phyloP scores from a whole-genome alignment of 148 eudicot species.

The Camellia granthamiana region DNA sequence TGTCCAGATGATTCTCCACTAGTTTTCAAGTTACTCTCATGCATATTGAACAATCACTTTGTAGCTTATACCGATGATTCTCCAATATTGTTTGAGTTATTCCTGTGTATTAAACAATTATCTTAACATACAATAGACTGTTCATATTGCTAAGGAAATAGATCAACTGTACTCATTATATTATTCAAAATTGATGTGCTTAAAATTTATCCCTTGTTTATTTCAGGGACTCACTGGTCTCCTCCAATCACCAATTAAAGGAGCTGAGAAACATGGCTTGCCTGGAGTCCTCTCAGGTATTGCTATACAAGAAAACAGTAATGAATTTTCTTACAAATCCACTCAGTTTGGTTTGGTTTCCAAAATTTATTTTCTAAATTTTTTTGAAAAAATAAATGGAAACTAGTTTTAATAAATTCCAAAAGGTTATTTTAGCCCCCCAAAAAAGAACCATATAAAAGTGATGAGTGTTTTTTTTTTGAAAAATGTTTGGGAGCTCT shows the following conservation, averaged over 20 bases:
- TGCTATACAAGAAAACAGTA: background rate
- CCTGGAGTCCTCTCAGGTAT: slow-evolving; percentile 92
- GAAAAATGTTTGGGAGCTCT: too few relatives aligned
- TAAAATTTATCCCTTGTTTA: slow-evolving; percentile 6
- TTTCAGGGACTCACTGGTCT: slow-evolving; percentile 91
- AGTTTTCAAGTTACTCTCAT: background rate
- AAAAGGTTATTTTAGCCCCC: too few relatives aligned
- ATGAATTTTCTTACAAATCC: background rate
- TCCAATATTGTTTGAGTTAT: too few relatives aligned
- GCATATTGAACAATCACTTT: background rate
- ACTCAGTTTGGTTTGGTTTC: background rate
- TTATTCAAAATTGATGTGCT: background rate
- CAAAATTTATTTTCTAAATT: too few relatives aligned
- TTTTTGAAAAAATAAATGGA: too few relatives aligned
- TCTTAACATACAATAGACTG: background rate
- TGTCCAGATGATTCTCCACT: too few relatives aligned
- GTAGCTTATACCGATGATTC: too few relatives aligned
- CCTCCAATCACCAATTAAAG: slow-evolving; percentile 91
- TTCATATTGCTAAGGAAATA: background rate
- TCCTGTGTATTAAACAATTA: background rate
- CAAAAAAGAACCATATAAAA: too few relatives aligned
- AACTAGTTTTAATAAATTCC: too few relatives aligned
- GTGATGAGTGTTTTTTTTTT: too few relatives aligned
- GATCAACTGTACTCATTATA: background rate
- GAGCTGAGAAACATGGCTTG: slow-evolving; percentile 94